Percentiles rank a stretch among this genome's conserved stretches.
phyloP scores from a whole-genome alignment of 768 basidiomycete genomes.

The Sporobolomyces roseus region DNA sequence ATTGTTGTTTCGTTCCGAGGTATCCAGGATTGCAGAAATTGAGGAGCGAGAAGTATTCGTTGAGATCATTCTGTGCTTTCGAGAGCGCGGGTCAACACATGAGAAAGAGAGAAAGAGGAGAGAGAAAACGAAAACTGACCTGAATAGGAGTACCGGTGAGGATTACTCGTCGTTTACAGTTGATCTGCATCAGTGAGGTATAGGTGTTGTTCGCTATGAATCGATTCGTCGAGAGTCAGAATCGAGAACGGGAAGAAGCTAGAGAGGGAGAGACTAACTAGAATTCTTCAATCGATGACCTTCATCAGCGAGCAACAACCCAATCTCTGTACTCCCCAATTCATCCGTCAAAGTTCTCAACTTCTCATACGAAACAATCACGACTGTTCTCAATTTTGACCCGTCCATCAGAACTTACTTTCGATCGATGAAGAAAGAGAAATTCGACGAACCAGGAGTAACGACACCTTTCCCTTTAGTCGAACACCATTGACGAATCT shows the following conservation, averaged over 20 bases:
- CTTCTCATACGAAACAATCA: constrained; percentile 98
- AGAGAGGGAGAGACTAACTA: constrained; percentile 54
- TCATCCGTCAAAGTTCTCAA: constrained; percentile 73
- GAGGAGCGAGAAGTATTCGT: constrained; percentile 94
- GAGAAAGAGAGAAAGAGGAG: constrained; percentile 66
- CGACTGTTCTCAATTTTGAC: constrained; percentile 56
- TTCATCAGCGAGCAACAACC: constrained; percentile 92
- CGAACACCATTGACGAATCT: constrained; percentile 82
- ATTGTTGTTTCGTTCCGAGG: constrained; percentile 55
- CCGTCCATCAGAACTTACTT: background rate
- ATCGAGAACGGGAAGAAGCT: constrained; percentile 1
- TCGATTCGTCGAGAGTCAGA: constrained; percentile 6
- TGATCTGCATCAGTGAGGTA: constrained; percentile 65
- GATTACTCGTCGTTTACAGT: constrained; percentile 79
- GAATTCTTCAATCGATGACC: constrained; percentile 96
- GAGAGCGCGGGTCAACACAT: background rate
- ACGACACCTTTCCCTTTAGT: constrained; percentile 84
- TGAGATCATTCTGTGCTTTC: constrained; percentile 68
- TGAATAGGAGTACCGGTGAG: constrained; percentile 93
- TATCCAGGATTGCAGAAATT: constrained; percentile 93
- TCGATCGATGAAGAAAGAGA: background rate
- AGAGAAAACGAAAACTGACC: constrained; percentile 60
- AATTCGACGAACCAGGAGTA: constrained; percentile 56
- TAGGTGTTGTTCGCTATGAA: constrained; percentile 37
- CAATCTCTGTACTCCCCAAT: constrained; percentile 74